Evolutionary conservation across 2,329 filamentous ascomycete species (phyloP).

Genomic region (Xylaria polymorpha): DNA sequence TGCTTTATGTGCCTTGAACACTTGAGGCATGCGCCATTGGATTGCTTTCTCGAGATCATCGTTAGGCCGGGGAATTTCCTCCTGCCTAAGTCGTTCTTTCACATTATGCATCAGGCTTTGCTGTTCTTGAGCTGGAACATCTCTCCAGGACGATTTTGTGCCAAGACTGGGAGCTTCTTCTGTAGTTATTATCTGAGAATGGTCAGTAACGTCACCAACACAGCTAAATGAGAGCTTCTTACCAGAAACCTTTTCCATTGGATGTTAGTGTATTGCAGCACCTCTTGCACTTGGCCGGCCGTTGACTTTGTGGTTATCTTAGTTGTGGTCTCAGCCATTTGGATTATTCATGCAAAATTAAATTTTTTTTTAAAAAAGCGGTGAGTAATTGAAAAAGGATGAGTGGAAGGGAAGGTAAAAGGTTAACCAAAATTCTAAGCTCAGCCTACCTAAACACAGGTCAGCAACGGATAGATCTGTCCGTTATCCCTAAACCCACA

Average conservation of each 20-base stretch:
- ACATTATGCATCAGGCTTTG: not conserved
- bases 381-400: not conserved
- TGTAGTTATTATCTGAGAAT: not conserved
- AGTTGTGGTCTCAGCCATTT: not conserved
- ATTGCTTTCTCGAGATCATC: not conserved
- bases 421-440: not conserved
- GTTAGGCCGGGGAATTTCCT: not conserved
- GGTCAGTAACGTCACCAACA: not conserved
- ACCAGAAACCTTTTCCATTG: conserved; percentile 1
- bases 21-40: not conserved
- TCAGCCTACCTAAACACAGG: not conserved
- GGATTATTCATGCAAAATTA: not conserved
- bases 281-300: not conserved
- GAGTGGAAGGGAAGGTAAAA: not conserved
- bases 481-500: not conserved
- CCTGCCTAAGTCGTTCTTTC: not conserved
- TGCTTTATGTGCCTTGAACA: not conserved
- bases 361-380: not conserved
- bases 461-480: not conserved
- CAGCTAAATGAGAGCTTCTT: not conserved
- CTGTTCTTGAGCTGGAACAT: not conserved
- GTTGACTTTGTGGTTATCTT: not conserved
- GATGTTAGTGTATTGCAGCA: not conserved
- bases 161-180: not conserved
- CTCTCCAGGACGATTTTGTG: not conserved